Conservation (phyloP, 805 yeast genomes). For the Ogataea thermomethanolica region DNA sequence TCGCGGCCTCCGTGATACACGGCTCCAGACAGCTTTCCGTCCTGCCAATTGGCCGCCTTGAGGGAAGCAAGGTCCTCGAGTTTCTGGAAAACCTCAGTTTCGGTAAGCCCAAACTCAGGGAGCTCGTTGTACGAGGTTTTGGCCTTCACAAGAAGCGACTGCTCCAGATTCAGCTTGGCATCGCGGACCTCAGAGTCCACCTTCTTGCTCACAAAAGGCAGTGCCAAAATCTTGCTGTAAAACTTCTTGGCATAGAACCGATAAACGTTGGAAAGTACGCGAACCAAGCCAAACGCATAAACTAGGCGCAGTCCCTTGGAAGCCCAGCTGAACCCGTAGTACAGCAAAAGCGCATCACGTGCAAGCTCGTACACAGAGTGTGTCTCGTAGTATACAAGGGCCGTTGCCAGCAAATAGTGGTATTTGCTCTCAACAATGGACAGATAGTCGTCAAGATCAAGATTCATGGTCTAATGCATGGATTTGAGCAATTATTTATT, state of each 20-base stretch:
- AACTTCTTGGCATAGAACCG: conserved; percentile 6
- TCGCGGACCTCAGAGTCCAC: conserved; percentile 59
- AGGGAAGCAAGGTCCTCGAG: conserved; percentile 48
- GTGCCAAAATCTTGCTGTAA: conserved; percentile 15
- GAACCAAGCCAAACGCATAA: conserved; percentile 27
- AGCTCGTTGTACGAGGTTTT: conserved; percentile 42
- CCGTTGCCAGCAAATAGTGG: not conserved
- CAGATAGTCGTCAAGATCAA: not conserved
- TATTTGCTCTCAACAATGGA: not conserved
- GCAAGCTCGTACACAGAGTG: conserved; percentile 6
- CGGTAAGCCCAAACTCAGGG: conserved; percentile 59
- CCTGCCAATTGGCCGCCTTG: conserved; percentile 71
- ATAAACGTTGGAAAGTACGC: conserved; percentile 9
- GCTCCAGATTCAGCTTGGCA: conserved; percentile 49
- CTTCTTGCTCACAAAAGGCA: conserved; percentile 42
- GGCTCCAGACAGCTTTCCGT: conserved; percentile 89
- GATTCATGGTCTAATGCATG: not conserved
- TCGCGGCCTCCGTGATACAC: conserved; percentile 95
- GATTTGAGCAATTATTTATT: not conserved
- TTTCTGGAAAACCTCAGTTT: conserved; percentile 44
- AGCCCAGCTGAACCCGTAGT: conserved; percentile 8
- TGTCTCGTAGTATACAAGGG: conserved; percentile 7
- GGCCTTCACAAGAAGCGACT: conserved; percentile 54
- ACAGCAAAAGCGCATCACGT: conserved; percentile 11
- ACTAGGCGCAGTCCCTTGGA: conserved; percentile 5